Evolutionary conservation across 768 basidiomycete species (phyloP), one percentile per base, ranked within the genome.

Genomic region (Saitozyma sp.): DNA sequence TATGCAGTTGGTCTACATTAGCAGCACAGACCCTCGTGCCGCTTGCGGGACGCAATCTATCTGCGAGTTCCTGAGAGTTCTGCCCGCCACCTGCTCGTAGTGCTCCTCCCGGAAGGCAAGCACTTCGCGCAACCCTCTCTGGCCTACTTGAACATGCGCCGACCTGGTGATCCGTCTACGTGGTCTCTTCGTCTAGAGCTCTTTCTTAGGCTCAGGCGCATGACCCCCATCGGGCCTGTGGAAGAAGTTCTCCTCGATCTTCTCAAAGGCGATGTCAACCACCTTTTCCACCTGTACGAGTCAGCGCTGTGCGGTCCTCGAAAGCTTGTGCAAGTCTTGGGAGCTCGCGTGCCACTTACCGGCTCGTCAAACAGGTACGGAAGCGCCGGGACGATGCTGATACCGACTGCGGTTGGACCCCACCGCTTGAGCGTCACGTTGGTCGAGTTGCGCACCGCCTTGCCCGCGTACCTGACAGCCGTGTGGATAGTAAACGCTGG

Each of bases 401-500:
- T 72, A 39, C 74, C 76, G 14, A 73, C 71, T 3, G 64, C 61
- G 5, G 78, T 78, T 10, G 79, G 77, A 20, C 78, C 79, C 79
- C 79, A 80, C 17, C 70, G 62, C 50, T 67, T 73, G 17, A 78
- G 46, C 16, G 70, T 63, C 0, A 70, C 64, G 52, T 71, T 78
- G 16, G 63, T 61, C n/a, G 57, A 65, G 53, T 74, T 78, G 7
- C 66, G 64, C 56, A 79, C 78, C n/a, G 69, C 71, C 56, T 69
- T 74, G 7, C 74, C 70, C 8, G 72, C 64, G 29, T 78, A 65
- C 48, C 65, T 73, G 37, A 80, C 79, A 13, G 76, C 75, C 0
- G 76, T 71, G 64, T 80, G 79, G 50, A 80, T 78, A 8, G 79
- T 80, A 62, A 79, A 76, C 8, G 79, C 78, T 0, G 79, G 79